Base-by-base conservation (phyloP, 768 basidiomycete species). In the Ramaria sp. region DNA sequence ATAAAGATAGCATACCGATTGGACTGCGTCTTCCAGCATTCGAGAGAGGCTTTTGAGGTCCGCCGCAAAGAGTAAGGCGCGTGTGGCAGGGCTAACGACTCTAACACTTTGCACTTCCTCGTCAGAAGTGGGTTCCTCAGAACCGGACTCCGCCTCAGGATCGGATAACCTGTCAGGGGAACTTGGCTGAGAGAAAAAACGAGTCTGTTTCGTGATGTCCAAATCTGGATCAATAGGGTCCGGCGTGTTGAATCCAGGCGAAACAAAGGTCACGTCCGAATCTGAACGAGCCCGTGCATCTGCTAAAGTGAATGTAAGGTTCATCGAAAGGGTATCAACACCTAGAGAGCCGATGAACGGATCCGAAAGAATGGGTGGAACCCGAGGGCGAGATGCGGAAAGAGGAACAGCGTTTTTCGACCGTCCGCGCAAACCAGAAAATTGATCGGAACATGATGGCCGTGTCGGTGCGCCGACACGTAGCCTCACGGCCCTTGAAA, bases 401-500 rank as follows among this genome's bases (percentile, higher is more conserved):
- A 37, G 34, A 37, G 9, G 34, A 37, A 37, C 34, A 13, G 34
- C 9, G 34, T 9, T 27, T 46, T 46, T 46, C 45, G 45, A 19
- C 45, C 19, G 19, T 46, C 24, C 24, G 45, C 45, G 45, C 24
- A 20, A 27, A 37, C 34, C 54, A 31, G 22, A n/a, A 10, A 22
- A 31, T 13, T 11, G 49, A n/a, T 12, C 7, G 24, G 49, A 12
- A n/a, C 49, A 11, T 33, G 49, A 12, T 3, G 11, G 24, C 5
- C 27, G 19, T 22, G 54, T 10, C 45, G 12, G 17, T 42, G 52
- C 9, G n/a, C 17, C 15, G n/a, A 27, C 22, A 22, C 37, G 24
- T 20, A 55, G 27, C 37, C 43, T n/a, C 30, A 55, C 45, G 7
- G 54, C 54, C 43, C n/a, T 46, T 24, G 54, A 45, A n/a, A 43